Conservation (phyloP, 345 rosid species). For the Physaria fendleri region DNA sequence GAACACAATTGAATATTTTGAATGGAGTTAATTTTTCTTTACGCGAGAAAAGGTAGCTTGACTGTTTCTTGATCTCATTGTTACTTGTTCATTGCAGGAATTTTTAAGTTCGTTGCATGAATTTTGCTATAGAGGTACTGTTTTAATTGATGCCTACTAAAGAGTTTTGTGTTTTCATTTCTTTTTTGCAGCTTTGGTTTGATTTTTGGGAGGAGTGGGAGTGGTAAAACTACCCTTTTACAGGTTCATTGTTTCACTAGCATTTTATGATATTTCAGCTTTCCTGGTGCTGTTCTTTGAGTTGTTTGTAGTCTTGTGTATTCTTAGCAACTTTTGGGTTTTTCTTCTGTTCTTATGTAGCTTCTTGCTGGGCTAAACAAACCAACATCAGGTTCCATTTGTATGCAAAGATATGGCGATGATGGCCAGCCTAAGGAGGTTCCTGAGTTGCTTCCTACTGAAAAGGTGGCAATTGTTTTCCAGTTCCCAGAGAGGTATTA, state of each 20-base stretch:
- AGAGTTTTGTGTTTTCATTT: slow-evolving; percentile 5
- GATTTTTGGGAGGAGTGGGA: slow-evolving; percentile 93
- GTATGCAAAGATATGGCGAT: slow-evolving; percentile 53
- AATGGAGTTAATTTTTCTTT: slow-evolving; percentile 69
- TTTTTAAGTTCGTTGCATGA: neutral
- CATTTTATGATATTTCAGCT: neutral
- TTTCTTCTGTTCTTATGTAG: slow-evolving; percentile 30
- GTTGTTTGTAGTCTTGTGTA: neutral
- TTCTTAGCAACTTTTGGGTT: neutral
- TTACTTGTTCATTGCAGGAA: neutral
- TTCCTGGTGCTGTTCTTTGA: neutral
- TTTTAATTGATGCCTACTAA: neutral
- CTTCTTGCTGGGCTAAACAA: slow-evolving; percentile 86
- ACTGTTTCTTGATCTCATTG: neutral
- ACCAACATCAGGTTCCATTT: slow-evolving; percentile 83
- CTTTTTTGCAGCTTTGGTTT: slow-evolving; percentile 68
- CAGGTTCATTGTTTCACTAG: slow-evolving; percentile 41
- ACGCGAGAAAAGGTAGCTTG: slow-evolving; percentile 55
- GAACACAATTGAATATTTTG: slow-evolving; percentile 65
- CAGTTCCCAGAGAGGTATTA: slow-evolving; percentile 92
- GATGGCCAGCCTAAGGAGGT: slow-evolving; percentile 45
- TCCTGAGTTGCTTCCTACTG: slow-evolving; percentile 45
- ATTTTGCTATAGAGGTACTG: neutral
- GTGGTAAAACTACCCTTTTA: slow-evolving; percentile 90
- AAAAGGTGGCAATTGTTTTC: slow-evolving; percentile 86